Evolutionary conservation across 2,329 filamentous ascomycete species (phyloP).

Genomic region (Xylariaceae sp.): DNA sequence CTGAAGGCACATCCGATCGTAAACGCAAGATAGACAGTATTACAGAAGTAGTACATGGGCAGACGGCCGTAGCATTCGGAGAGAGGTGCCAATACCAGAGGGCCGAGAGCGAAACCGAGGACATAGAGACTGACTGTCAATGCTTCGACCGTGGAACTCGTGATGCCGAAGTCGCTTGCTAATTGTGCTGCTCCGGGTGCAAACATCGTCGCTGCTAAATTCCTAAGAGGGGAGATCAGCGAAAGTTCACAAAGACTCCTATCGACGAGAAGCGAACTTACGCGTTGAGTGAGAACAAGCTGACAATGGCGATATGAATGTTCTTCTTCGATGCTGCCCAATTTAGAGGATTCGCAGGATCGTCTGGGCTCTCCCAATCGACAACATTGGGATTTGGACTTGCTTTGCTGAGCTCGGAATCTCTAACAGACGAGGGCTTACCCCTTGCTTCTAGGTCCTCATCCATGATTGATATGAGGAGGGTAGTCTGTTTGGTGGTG

Average conservation of each 20-base stretch:
- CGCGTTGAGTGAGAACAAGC: background rate
- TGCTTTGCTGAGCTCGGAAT: no score
- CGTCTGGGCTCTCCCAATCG: constrained; percentile 3
- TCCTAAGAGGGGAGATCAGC: background rate
- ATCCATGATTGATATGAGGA: no score
- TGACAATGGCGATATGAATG: background rate
- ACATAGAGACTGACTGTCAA: constrained; percentile 8
- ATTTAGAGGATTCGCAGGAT: constrained; percentile 4
- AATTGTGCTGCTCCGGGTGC: constrained; percentile 7
- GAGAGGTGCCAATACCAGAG: constrained; percentile 3
- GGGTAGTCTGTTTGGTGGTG: no score
- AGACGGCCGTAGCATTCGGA: constrained; percentile 9
- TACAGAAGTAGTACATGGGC: constrained; percentile 1
- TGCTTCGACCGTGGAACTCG: background rate
- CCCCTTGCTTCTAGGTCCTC: no score
- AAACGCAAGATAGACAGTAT: constrained; percentile 7
- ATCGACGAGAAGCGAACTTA: background rate
- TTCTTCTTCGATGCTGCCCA: background rate
- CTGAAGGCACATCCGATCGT: constrained; percentile 2
- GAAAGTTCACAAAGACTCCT: background rate
- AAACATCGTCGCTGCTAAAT: constrained; percentile 12
- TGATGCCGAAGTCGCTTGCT: constrained; percentile 4
- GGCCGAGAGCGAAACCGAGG: constrained; percentile 7
- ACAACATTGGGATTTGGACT: constrained; percentile 1
- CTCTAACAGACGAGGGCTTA: no score